These are phyloP conservation scores for Grigorovia jiainica DNA, from an alignment of 805 yeast species.

Conservation along the genomic window DNA sequence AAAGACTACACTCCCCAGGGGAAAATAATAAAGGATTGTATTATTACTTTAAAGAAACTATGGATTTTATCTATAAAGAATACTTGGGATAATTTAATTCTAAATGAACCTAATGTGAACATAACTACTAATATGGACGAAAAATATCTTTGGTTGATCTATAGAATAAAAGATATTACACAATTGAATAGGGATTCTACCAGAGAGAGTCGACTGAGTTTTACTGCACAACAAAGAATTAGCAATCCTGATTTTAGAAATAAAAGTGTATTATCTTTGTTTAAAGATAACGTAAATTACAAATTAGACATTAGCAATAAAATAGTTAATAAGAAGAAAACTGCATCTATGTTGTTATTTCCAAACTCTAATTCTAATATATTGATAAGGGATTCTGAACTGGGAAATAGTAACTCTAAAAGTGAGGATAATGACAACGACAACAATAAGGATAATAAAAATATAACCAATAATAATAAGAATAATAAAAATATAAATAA, in stretches of 20 bases:
- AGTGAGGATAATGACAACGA: too few relatives aligned
- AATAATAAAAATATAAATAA: neutral
- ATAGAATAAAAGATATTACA: conserved; percentile 17
- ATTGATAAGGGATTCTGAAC: neutral
- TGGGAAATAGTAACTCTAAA: neutral
- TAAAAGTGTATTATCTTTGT: conserved; percentile 23
- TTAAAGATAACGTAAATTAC: conserved; percentile 13
- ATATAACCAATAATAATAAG: neutral
- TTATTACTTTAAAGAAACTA: conserved; percentile 38
- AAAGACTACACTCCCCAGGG: conserved; percentile 9
- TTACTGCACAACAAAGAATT: conserved; percentile 21
- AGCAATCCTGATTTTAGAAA: conserved; percentile 27
- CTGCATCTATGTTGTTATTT: conserved; percentile 24
- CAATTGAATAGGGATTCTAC: conserved; percentile 10
- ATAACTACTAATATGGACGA: conserved; percentile 5
- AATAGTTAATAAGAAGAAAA: conserved; percentile 6
- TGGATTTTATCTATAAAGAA: conserved; percentile 33
- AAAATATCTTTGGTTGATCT: conserved; percentile 15
- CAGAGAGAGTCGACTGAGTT: conserved; percentile 22
- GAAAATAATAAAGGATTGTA: conserved; percentile 29
- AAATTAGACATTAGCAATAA: conserved; percentile 12
- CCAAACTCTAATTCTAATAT: conserved; percentile 21
- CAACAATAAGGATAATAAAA: neutral
- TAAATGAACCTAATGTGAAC: conserved; percentile 12
- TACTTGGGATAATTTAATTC: conserved; percentile 21